Conservation (phyloP, 768 basidiomycete species). For the Lentinula sp. region DNA sequence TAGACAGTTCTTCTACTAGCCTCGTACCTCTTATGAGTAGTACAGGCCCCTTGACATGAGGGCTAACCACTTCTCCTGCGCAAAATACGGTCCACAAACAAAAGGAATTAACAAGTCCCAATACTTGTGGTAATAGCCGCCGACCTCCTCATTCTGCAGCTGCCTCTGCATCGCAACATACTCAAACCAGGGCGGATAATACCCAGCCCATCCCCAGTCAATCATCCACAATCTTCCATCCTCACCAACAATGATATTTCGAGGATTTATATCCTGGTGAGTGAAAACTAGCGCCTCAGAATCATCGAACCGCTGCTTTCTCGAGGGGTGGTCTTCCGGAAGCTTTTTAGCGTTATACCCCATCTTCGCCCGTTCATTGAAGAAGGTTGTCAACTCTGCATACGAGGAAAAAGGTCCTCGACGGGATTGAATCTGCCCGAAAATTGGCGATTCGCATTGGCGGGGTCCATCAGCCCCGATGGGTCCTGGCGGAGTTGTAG, state of each 20-base stretch:
- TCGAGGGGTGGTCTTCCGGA: slow-evolving; percentile 6
- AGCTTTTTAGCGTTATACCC: background rate
- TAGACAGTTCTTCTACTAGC: no score
- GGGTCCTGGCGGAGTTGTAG: slow-evolving; percentile 10
- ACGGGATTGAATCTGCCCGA: background rate
- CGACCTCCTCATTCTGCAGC: slow-evolving; percentile 9
- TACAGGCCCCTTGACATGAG: no score
- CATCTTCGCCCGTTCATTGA: slow-evolving; percentile 6
- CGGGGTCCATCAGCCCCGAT: slow-evolving; percentile 7
- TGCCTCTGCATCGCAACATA: slow-evolving; percentile 7
- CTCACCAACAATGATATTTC: slow-evolving; percentile 14
- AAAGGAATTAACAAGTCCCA: background rate
- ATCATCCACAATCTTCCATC: slow-evolving; percentile 16
- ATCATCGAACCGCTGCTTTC: slow-evolving; percentile 10
- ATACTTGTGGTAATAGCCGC: background rate
- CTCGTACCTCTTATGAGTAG: no score
- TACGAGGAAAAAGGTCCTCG: slow-evolving; percentile 13
- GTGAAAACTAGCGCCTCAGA: slow-evolving; percentile 17
- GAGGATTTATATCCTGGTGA: slow-evolving; percentile 14
- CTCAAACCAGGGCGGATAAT: slow-evolving; percentile 10
- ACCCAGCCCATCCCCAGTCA: slow-evolving; percentile 16
- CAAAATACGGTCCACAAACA: background rate
- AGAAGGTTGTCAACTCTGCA: slow-evolving; percentile 11
- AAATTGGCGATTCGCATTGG: slow-evolving; percentile 9
- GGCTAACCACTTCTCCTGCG: background rate